Evolutionary conservation across 306 rosid genomes (phyloP), one percentile per base, ranked within the genome.

Genomic region (Cicer yamashitae): DNA sequence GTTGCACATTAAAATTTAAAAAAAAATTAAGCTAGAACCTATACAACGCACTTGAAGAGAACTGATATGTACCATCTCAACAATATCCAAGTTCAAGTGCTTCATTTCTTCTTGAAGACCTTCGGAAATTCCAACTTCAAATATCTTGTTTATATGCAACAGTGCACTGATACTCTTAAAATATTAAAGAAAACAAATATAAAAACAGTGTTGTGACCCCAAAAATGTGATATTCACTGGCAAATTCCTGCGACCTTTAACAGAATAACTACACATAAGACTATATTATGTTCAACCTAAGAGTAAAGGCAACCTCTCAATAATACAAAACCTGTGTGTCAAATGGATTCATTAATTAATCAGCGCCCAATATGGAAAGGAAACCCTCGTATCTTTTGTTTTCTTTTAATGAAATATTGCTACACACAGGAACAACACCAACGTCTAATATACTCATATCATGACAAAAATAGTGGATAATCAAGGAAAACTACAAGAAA

Each of bases 61-160:
- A 74, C 38, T 37, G 46, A 64, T 43, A 34, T 34, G 18, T 77
- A 94, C 97, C 97, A 82, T 90, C 86, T 89, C 93, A 76, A 85
- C 85, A 71, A 94, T 87, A 76, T 94, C 91, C 83, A 91, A 82
- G 82, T 85, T 82, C 81, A 90, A 88, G 87, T 81, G 39, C 78
- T 83, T 82, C 77, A 86, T 69, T 75, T 86, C 92, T 68, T 89
- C 96, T 70, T 67, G 89, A 64, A 90, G 98, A 77, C 84, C 90
- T 86, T 91, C 96, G 3, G 98, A 94, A 83, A 91, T 87, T 67
- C 97, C 98, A 61, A 91, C 96, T 85, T 91, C 98, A 87, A 94
- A 91, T 86, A 94, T 89, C 87, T 94, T 91, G 88, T 86, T 87
- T 78, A 94, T 53, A 70, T 94, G 94, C 89, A 94, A 82, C 82